Base-by-base conservation (phyloP, 1,284 basidiomycete genomes). In the Cystobasidiaceae sp. region DNA sequence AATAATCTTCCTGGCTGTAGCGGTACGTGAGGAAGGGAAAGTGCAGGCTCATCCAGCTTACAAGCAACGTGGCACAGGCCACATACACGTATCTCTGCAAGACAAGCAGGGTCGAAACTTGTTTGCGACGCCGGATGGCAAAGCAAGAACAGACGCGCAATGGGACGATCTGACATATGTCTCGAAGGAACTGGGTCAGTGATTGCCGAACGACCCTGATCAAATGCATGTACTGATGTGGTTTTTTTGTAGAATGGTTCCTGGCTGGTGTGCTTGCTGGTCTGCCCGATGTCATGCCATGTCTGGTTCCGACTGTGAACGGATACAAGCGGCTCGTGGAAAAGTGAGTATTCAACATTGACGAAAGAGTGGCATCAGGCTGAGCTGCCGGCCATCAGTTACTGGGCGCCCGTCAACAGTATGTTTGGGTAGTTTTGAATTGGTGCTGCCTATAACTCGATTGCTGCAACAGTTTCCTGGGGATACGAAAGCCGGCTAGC, bases 401-500 rank as follows among this genome's bases (percentile, higher is more conserved):
- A 68, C 62, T 74, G 73, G 73, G 73, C 73, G 0, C 73, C 73
- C 3, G 67, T 71, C 21, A 70, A 67, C 25, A 65, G 67, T 55
- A 25, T n/a, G 55, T 34, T 13, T 21, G 19, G 21, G 25, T 11
- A 17, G 21, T 15, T 37, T 28, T 66, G 7, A 19, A 21, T 34
- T 28, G 32, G 21, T n/a, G 30, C 17, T 25, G 13, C 25, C n/a
- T 17, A 8, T 23, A 13, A 13, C 30, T 56, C 21, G 13, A 11
- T 8, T 34, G 43, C 23, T 34, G 28, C 21, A n/a, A 82, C 90
- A 28, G 78, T 79, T 13, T 92, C 90, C 2, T 97, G 93, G 75
- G 93, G 93, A 2, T 97, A 94, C 77, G 94, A 97, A 78, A 93
- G 90, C 23, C 88, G 93, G 32, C 86, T 87, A 0, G 93, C 91